Evolutionary conservation across 441 rosid species (phyloP).

Genomic region (Erodium texanum): DNA sequence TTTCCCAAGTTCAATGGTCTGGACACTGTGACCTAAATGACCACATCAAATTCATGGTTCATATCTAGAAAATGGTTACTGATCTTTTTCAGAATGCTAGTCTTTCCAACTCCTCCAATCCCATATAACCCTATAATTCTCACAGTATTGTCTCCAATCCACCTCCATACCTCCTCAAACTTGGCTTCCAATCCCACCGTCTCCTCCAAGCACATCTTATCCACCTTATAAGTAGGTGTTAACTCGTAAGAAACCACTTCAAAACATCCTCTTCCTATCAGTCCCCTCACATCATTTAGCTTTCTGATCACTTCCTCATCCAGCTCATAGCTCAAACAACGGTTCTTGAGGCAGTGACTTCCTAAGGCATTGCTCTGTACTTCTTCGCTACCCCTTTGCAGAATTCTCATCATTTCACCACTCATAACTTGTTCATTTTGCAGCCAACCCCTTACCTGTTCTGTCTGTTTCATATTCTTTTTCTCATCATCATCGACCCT

Average conservation of each 20-base stretch:
- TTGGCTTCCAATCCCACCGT: constrained; percentile 17
- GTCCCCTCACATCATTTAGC: not conserved
- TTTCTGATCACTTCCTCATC: not conserved
- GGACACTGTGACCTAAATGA: constrained; percentile 12
- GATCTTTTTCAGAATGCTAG: constrained; percentile 21
- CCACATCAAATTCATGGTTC: not conserved
- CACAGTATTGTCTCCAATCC: constrained; percentile 9
- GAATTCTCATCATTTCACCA: not conserved
- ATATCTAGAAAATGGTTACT: not conserved
- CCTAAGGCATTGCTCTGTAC: not conserved
- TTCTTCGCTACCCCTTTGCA: not conserved
- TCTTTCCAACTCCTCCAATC: constrained; percentile 24
- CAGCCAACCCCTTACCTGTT: not conserved
- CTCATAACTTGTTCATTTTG: not conserved
- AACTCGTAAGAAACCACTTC: not conserved
- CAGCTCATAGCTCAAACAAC: not conserved
- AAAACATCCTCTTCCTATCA: not conserved
- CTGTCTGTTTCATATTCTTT: not conserved
- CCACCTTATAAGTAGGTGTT: not conserved
- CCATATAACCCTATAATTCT: constrained; percentile 20
- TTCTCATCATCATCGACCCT: not conserved
- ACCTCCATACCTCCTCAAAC: constrained; percentile 5
- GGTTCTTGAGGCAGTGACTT: not conserved
- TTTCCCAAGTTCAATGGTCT: not conserved
- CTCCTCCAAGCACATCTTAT: constrained; percentile 12